These are phyloP conservation scores for Leucocoprinus leucothites DNA, from an alignment of 768 basidiomycete species.

Conservation along the genomic window DNA sequence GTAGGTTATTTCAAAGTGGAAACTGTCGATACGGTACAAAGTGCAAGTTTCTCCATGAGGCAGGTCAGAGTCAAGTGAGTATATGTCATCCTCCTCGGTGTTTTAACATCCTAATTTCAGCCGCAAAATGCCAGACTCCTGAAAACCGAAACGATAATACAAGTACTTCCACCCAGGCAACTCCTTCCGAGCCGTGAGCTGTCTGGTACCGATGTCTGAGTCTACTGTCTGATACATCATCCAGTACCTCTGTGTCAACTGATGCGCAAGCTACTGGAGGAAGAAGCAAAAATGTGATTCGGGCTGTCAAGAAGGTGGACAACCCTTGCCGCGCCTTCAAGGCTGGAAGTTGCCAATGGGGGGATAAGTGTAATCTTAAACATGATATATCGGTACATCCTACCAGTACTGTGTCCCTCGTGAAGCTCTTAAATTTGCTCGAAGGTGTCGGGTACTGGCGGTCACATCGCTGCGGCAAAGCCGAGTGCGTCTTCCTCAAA, in stretches of 20 bases:
- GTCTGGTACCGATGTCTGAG: no score
- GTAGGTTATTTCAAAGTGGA: background rate
- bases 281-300: background rate
- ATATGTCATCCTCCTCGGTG: background rate
- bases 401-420: background rate
- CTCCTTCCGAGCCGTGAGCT: no score
- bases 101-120: background rate
- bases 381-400: background rate
- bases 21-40: slow-evolving; percentile 4
- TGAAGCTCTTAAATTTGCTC: background rate
- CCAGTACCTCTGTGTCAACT: background rate
- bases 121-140: no score
- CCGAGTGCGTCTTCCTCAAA: no score
- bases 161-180: no score
- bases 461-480: background rate
- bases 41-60: slow-evolving; percentile 5
- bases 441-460: no score
- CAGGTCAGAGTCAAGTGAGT: background rate
- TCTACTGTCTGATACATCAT: no score
- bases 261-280: background rate
- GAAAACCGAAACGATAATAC: no score
- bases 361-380: slow-evolving; percentile 3
- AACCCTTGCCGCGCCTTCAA: background rate
- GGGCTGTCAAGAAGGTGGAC: background rate
- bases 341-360: slow-evolving; percentile 5